A percentile compares a stretch with the other conserved stretches of the same genome.
These are phyloP conservation scores for Epichloe uncinata DNA, from an alignment of 2,329 filamentous ascomycete species.

Conservation along the genomic window DNA sequence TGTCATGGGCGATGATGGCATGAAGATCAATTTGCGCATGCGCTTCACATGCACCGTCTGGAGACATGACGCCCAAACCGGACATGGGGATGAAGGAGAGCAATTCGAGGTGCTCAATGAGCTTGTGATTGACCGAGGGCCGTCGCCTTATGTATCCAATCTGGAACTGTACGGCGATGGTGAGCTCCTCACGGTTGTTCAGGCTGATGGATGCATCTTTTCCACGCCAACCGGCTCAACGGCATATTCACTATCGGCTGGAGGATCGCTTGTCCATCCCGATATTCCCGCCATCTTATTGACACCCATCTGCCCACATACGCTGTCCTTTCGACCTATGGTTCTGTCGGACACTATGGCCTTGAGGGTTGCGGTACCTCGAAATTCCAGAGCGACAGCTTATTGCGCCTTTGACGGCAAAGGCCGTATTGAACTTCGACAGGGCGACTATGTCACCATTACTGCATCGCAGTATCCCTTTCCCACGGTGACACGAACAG, in stretches of 20 bases:
- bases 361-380: slow-evolving; percentile 76
- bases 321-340: slow-evolving; percentile 94
- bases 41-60: slow-evolving; percentile 97
- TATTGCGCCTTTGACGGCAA: slow-evolving; percentile 98
- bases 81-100: slow-evolving; percentile 73
- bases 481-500: slow-evolving; percentile 82
- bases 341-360: slow-evolving; percentile 90
- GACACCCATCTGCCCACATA: slow-evolving; percentile 95
- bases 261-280: slow-evolving; percentile 88
- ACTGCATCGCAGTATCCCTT: slow-evolving; percentile 94
- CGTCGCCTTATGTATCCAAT: slow-evolving; percentile 93
- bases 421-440: slow-evolving; percentile 80
- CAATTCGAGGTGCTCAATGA: slow-evolving; percentile 98
- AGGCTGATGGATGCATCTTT: slow-evolving; percentile 96
- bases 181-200: slow-evolving; percentile 85
- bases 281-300: slow-evolving; percentile 94
- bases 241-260: slow-evolving; percentile 90
- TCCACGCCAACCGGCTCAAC: slow-evolving; percentile 91
- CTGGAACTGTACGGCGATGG: slow-evolving; percentile 93
- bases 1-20: slow-evolving; percentile 87
- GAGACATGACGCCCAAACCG: slow-evolving; percentile 47
- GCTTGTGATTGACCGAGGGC: slow-evolving; percentile 93
- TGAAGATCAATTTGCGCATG: slow-evolving; percentile 97
- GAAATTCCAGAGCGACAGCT: slow-evolving; percentile 75
- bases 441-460: slow-evolving; percentile 92